Base-by-base conservation (phyloP, 2,329 filamentous ascomycete species). In the Bipolaris oryzae region DNA sequence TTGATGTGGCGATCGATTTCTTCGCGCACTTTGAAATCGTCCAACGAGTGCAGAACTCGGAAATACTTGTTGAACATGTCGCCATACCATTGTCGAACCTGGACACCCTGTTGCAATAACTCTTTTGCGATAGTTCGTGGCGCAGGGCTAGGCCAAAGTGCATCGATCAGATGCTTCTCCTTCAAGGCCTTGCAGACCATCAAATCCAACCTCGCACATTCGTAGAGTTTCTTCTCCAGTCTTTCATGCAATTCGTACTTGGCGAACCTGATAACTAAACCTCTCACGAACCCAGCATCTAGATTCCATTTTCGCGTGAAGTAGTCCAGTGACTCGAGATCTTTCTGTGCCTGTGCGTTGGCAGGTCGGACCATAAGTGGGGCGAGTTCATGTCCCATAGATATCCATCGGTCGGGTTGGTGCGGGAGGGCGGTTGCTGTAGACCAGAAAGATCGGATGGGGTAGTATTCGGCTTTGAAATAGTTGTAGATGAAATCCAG, bases 61-160 rank as follows among this genome's bases (percentile, higher is more conserved):
- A 76, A 76, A 54, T 76, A 76, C 57, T 75, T 76, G 15, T 64
- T 58, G 41, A 75, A 75, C 74, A 76, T 76, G 48, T 75, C 73
- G 28, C 72, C 72, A 53, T 74, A 76, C 73, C 73, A 76, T 33
- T 63, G 60, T 9, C 74, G 57, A 1, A 74, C 71, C 45, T 73
- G 68, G 1, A 73, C 69, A 28, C 73, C 74, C 28, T 75, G 73
- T 10, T 69, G 58, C 7, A 74, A 49, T 33, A 74, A 18, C 31
- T 74, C 73, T 7, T 67, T 62, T 4, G 66, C 49, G 2, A 72
- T 53, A 23, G 64, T 68, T 3, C 64, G 60, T 1, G 70, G 71
- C 11, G 71, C 71, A 0, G 71, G 71, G 31, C 65, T 69, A 1
- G 74, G 74, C 74, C 74, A 76, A 3, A 76, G 44, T 5, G 64